These are phyloP conservation scores for Dryadomyces quercivorus DNA, from an alignment of 2,329 filamentous ascomycete species.

Conservation along the genomic window DNA sequence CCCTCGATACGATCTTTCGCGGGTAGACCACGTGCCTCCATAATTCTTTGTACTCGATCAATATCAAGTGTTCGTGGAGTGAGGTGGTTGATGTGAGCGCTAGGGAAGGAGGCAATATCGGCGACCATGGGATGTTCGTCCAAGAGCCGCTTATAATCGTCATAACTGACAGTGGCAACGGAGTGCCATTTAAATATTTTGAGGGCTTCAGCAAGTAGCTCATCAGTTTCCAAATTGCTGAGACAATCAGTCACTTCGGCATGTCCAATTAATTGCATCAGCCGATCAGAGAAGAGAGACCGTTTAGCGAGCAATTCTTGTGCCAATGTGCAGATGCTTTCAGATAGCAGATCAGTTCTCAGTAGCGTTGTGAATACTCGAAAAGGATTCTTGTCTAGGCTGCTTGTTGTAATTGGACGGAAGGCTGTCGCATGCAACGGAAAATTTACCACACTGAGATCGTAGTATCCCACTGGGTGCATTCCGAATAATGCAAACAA, in stretches of 20 bases:
- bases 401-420: conserved; percentile 23
- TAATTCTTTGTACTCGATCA: conserved; percentile 26
- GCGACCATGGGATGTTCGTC: conserved; percentile 33
- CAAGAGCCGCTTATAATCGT: conserved; percentile 28
- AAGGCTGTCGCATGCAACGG: background rate
- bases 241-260: conserved; percentile 15
- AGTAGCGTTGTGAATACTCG: conserved; percentile 24
- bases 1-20: conserved; percentile 39
- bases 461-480: conserved; percentile 38
- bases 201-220: conserved; percentile 30
- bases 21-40: conserved; percentile 27
- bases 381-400: conserved; percentile 31
- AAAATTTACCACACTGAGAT: conserved; percentile 21
- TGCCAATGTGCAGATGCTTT: background rate
- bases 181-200: conserved; percentile 36
- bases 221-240: conserved; percentile 17
- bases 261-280: background rate
- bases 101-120: conserved; percentile 29
- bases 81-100: conserved; percentile 40
- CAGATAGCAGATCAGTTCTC: conserved; percentile 26
- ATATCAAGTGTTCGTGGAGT: conserved; percentile 40
- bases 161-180: conserved; percentile 24
- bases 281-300: background rate
- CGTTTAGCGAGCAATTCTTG: background rate
- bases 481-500: conserved; percentile 35